Evolutionary conservation across 805 yeast genomes (phyloP).

Genomic region (Blastobotrys peoriensis): DNA sequence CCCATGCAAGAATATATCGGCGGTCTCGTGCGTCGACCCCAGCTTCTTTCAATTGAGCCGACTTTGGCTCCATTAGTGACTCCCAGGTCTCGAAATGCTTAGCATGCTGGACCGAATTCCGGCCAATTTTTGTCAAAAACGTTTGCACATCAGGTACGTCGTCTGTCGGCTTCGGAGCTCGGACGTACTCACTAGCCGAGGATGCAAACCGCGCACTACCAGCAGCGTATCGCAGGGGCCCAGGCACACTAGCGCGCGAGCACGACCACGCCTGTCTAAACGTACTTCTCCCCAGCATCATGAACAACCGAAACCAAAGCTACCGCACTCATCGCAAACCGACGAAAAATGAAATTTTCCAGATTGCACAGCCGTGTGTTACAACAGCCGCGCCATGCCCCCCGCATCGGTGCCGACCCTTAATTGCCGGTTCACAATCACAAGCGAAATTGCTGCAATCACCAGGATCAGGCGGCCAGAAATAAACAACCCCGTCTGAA

Average conservation of each 20-base stretch:
- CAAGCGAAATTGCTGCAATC: no score
- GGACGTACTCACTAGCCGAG: not conserved
- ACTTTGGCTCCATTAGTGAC: slow-evolving; percentile 51
- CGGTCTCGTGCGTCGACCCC: slow-evolving; percentile 73
- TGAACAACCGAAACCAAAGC: not conserved
- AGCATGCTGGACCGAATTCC: slow-evolving; percentile 58
- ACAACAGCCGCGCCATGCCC: no score
- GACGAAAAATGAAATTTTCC: no score
- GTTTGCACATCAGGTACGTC: slow-evolving; percentile 62
- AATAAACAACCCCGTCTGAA: no score
- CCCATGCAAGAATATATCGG: slow-evolving; percentile 61
- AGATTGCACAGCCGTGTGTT: no score
- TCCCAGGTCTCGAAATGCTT: slow-evolving; percentile 68
- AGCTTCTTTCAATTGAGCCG: slow-evolving; percentile 56
- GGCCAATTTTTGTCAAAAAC: slow-evolving; percentile 74
- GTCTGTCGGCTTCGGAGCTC: slow-evolving; percentile 44
- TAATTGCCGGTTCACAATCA: no score
- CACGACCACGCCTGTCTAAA: no score
- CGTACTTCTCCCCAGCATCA: not conserved
- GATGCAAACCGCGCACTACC: not conserved
- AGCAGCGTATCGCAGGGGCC: no score
- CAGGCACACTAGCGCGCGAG: no score
- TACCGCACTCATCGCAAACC: no score
- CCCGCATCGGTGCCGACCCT: no score
- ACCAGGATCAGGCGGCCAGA: no score